Conservation (phyloP, 78 protist genomes). For the Creolimax fragrantissima region DNA sequence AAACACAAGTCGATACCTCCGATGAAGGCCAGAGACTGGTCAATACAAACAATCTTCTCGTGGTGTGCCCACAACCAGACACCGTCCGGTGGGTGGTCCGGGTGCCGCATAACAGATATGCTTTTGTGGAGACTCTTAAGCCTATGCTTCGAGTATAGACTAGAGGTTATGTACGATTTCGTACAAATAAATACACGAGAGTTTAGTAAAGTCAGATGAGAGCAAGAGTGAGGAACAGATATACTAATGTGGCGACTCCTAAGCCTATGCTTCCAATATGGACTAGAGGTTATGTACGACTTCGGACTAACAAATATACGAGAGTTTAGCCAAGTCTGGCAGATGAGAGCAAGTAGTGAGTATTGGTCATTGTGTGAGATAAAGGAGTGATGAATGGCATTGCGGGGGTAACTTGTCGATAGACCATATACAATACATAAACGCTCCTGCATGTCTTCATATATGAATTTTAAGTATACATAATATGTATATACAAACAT, state of each 20-base stretch:
- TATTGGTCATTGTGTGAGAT: background rate
- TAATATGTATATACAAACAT: background rate
- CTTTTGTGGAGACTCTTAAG: background rate
- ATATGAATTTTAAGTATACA: too few relatives aligned
- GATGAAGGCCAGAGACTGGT: constrained; percentile 54
- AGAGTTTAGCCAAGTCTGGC: background rate
- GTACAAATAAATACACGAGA: background rate
- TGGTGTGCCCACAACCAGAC: constrained; percentile 60
- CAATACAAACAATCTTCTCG: constrained; percentile 64
- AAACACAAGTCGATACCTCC: constrained; percentile 70
- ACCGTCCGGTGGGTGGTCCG: constrained; percentile 26
- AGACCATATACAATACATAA: too few relatives aligned
- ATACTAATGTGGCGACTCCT: background rate
- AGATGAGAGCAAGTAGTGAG: background rate
- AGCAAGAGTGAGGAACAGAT: background rate
- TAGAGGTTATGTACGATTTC: background rate
- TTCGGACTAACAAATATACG: background rate
- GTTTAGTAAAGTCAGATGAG: background rate
- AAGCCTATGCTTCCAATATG: background rate
- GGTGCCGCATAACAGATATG: constrained; percentile 6
- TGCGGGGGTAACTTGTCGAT: too few relatives aligned
- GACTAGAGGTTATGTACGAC: background rate
- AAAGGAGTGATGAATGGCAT: too few relatives aligned
- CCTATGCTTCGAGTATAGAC: background rate
- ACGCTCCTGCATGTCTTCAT: too few relatives aligned